These are phyloP conservation scores for Neurospora intermedia DNA, from an alignment of 495 filamentous ascomycete genomes.

Conservation along the genomic window DNA sequence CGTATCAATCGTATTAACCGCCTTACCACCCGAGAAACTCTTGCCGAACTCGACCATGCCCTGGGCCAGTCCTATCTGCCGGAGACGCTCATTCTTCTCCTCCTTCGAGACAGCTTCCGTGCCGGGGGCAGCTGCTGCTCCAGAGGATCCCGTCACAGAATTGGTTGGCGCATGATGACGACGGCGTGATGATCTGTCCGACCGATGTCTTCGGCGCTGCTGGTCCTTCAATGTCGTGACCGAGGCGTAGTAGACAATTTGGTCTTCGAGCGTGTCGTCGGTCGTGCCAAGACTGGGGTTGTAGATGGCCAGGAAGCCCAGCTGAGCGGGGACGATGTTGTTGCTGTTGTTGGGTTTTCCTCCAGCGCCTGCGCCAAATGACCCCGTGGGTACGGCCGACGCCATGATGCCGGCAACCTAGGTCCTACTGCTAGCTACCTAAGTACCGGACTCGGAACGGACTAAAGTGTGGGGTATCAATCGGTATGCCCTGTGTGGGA, in stretches of 20 bases:
- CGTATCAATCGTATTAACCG: constrained; percentile 82
- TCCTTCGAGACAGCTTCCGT: constrained; percentile 39
- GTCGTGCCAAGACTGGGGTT: constrained; percentile 81
- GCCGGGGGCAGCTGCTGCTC: constrained; percentile 1
- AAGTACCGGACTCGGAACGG: not conserved
- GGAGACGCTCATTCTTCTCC: constrained; percentile 67
- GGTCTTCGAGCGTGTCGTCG: constrained; percentile 79
- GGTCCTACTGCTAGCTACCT: not conserved
- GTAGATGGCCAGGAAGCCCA: constrained; percentile 86
- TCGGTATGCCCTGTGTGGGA: not conserved
- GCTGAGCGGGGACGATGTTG: constrained; percentile 59
- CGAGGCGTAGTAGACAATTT: constrained; percentile 88
- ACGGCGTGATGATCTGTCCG: not conserved
- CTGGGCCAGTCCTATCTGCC: constrained; percentile 94
- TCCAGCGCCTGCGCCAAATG: not conserved
- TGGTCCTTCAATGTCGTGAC: constrained; percentile 33
- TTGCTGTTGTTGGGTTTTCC: not conserved
- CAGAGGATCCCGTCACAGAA: not conserved
- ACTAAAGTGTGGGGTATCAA: not conserved
- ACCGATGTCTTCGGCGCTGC: constrained; percentile 4
- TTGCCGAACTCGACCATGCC: constrained; percentile 92
- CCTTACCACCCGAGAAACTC: constrained; percentile 65
- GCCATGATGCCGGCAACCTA: not conserved
- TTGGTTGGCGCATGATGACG: not conserved
- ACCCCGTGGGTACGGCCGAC: not conserved